Evolutionary conservation across 371 early-diverging fungal species (phyloP).

Genomic region (Rhizopus stolonifer): DNA sequence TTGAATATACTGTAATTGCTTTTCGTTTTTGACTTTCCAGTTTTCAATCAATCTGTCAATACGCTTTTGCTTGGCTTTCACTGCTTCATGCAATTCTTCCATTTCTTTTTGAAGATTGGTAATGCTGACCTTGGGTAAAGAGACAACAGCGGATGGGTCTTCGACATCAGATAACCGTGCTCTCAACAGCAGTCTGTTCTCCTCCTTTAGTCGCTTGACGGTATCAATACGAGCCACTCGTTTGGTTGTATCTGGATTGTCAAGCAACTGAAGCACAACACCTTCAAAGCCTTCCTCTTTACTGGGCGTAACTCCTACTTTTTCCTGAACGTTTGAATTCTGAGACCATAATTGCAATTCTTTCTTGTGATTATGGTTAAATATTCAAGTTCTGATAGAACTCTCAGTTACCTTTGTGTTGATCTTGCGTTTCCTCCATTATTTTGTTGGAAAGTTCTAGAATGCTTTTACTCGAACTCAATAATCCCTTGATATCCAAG

Average conservation of each 20-base stretch:
- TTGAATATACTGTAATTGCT: conserved; percentile 61
- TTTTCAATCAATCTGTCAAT: conserved; percentile 62
- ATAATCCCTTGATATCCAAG: conserved; percentile 26
- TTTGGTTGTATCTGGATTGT: conserved; percentile 72
- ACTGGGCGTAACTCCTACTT: background rate
- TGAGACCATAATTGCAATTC: no score
- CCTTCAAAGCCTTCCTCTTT: background rate
- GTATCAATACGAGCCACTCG: conserved; percentile 64
- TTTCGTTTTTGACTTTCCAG: conserved; percentile 49
- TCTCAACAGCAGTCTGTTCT: conserved; percentile 41
- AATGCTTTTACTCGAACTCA: conserved; percentile 11
- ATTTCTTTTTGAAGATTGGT: conserved; percentile 59
- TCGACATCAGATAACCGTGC: no score
- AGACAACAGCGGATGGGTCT: conserved; percentile 20
- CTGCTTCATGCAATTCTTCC: conserved; percentile 34
- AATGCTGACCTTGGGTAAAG: conserved; percentile 57
- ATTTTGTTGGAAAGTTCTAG: conserved; percentile 3
- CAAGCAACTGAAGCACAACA: conserved; percentile 64
- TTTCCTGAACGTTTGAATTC: no score
- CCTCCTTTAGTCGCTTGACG: conserved; percentile 56
- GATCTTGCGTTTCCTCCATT: background rate
- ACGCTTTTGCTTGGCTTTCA: conserved; percentile 61
- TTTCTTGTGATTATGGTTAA: no score
- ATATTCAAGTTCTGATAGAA: background rate
- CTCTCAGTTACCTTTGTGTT: background rate